Evolutionary conservation across 2,329 filamentous ascomycete species (phyloP), one percentile per base, ranked within the genome.

Genomic region (Cladorrhinum sp.): DNA sequence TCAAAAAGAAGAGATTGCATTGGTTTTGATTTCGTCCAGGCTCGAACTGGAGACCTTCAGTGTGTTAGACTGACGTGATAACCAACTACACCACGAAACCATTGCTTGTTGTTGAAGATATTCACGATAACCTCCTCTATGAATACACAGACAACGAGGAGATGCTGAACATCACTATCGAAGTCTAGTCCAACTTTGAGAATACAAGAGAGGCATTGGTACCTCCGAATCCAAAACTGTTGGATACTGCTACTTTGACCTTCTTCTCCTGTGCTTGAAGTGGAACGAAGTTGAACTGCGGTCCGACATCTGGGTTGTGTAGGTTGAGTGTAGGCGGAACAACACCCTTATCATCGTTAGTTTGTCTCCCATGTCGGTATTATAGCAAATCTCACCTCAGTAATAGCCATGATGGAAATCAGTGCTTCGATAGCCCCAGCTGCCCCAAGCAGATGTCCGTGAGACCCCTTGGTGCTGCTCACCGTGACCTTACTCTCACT

Each of bases 141-240:
- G 25, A 29, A 29, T 4, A 29, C 5, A 29, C 25, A 29, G 4
- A 29, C 25, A n/a, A n/a, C n/a, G 25, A 10, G 4, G 25, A 29
- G 25, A 29, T 29, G 25, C 25, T 10, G 4, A 29, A 41, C 16
- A 41, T 41, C 16, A 3, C 16, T 50, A 4, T 50, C 10, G 20
- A 9, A 45, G 7, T 45, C 16, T 64, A 68, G 0, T 68, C 59
- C n/a, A 69, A 60, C 65, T 78, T 81, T 7, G 82, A 82, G 69
- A 98, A 93, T 56, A 92, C 92, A 38, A 99, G 78, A 57, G 87
- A 92, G 48, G 93, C 93, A 77, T 99, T 99, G 1, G 93, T 98
- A 16, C 95, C 95, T 10, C 95, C 95, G 77, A 99, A 99, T 0
- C 95, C 95, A 76, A 99, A 99, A 72, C 93, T 98, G 71, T 99